Evolutionary conservation across 352 stramenopile species (phyloP), one percentile per base, ranked within the genome.

Genomic region (Globisporangium orthogonon): DNA sequence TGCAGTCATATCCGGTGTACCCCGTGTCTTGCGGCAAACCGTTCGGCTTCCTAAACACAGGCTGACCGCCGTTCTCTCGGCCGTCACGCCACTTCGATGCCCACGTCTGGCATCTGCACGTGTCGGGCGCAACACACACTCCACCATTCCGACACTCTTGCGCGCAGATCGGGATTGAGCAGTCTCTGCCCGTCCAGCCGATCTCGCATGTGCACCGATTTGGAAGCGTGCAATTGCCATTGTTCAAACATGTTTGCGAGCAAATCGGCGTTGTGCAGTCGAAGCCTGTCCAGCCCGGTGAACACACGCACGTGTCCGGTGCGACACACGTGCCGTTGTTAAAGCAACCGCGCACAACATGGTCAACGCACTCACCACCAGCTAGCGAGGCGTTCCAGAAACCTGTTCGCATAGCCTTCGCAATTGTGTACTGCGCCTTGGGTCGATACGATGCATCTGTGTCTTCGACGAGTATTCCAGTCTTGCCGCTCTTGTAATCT

Each of bases 1-100:
- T 89, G 74, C 96, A 99, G 65, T 99, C 96, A 64, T 97, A 99
- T 5, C 96, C 96, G 15, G 96, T 99, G 66, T 81, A 92, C 1
- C 96, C 96, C 7, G 95, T 98, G 60, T 86, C 54, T 58, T 98
- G 91, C 4, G 94, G 78, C 53, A 87, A 69, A n/a, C 90, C 95
- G 54, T 97, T 79, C 3, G 89, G 82, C 37, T 97, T 89, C 37
- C 86, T 71, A 62, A 98, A 99, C 33, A 98, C 70, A 1, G 95
- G 89, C 56, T 87, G 72, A 0, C 91, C 91, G 15, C 89, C 94
- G 23, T 83, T 85, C 52, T 91, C 74, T n/a, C 90, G 87, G 11
- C 82, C 89, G 63, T 98, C 90, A n/a, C 74, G 67, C 87, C 93
- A 98, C 28, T 67, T 74, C 35, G 77, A 97, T 9, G 82, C 61